Base-by-base conservation (phyloP, 2,329 filamentous ascomycete genomes). In the Amylocarpus encephaloides region DNA sequence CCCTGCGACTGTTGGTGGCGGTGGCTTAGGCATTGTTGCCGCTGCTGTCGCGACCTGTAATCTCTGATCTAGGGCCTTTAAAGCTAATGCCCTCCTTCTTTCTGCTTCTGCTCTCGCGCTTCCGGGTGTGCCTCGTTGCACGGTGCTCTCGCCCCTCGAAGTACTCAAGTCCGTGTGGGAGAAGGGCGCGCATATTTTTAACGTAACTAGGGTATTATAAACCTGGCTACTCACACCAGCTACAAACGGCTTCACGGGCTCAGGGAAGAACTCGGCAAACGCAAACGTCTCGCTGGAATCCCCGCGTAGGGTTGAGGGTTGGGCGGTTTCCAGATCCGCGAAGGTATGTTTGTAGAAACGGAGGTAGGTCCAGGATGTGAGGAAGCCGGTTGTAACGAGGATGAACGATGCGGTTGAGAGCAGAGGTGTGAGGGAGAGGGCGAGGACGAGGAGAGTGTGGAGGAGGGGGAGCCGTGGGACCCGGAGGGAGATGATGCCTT, bases 251-350 rank as follows among this genome's bases (percentile, higher is more conserved):
- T 96, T 92, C 38, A 87, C 73, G 2, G 85, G 81, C 43, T 86
- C 86, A 0, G 93, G 93, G 72, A 97, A 97, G 74, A 98, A 95
- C 62, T 93, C 89, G 57, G 90, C 85, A 67, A 98, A 95, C 6
- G 91, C 86, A 66, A 98, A 98, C 0, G 91, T 95, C 69, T 98
- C 93, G 68, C 88, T 94, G 33, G 93, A 88, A 67, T 98, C 93
- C 55, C 93, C 93, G 57, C 85, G 86, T 59, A 95, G 80, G 7
- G 78, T 73, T 5, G 75, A 66, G 2, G 77, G 68, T 62, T 85
- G 81, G 9, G 77, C 76, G 11, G 77, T 72, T 61, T 85, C 82
- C 54, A 86, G 78, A 61, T 86, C 82, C 49, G 82, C 81, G 63
- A 85, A 84, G 51, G 84, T 79, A 49, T 76, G 71, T 71, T 95